Evolutionary conservation across 805 yeast genomes (phyloP).

Genomic region (Spathaspora boniae): DNA sequence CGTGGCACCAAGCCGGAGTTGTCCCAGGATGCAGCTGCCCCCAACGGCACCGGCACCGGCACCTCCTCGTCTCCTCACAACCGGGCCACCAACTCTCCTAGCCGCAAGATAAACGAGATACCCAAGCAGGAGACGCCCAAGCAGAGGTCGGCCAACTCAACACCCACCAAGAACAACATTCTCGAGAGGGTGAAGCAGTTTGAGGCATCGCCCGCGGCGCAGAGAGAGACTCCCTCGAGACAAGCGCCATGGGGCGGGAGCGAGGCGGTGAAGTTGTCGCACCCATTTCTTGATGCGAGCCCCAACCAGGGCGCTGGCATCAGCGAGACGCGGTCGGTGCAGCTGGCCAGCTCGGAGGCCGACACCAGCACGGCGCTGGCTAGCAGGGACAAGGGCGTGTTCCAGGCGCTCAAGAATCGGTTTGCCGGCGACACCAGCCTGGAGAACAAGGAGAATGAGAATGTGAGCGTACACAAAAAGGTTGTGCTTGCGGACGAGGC

Average conservation of each 20-base stretch:
- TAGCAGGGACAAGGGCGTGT: conserved; percentile 28
- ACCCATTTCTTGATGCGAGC: no score
- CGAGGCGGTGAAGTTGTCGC: no score
- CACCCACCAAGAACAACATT: conserved; percentile 21
- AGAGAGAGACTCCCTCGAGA: no score
- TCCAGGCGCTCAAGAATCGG: conserved; percentile 32
- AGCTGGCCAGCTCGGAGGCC: no score
- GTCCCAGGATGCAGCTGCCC: no score
- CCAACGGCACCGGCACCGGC: neutral
- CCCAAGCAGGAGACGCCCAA: conserved; percentile 14
- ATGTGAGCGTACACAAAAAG: no score
- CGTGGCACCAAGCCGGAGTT: neutral
- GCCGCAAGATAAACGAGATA: conserved; percentile 23
- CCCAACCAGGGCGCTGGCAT: no score
- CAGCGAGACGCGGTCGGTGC: no score
- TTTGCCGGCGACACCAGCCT: conserved; percentile 15
- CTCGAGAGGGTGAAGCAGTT: conserved; percentile 37
- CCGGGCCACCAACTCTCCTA: conserved; percentile 23
- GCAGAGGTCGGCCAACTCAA: conserved; percentile 6
- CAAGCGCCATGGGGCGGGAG: no score
- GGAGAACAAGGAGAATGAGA: neutral
- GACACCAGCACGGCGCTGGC: conserved; percentile 7
- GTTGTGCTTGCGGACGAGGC: no score
- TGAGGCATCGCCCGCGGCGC: conserved; percentile 21
- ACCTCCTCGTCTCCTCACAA: conserved; percentile 11